Percentiles rank a stretch among this genome's conserved stretches.
These are phyloP conservation scores for Marvania coccoides DNA, from an alignment of 139 green algal species.

Conservation along the genomic window DNA sequence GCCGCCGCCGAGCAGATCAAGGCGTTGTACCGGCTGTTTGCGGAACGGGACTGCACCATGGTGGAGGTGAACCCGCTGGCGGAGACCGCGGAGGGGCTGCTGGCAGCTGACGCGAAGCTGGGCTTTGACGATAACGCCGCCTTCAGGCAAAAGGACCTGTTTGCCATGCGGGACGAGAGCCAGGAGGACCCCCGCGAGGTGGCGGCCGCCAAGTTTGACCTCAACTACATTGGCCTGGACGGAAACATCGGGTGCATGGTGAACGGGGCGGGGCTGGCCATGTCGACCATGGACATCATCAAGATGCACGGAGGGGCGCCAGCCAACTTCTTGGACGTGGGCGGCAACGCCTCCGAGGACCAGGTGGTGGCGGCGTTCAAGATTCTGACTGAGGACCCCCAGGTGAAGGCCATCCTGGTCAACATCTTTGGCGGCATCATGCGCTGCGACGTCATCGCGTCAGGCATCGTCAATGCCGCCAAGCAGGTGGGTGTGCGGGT, in stretches of 20 bases:
- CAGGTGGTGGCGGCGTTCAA: slow-evolving; percentile 96
- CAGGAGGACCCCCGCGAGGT: slow-evolving; percentile 51
- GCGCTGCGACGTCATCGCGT: slow-evolving; percentile 98
- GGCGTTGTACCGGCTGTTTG: slow-evolving; percentile 87
- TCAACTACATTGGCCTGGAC: slow-evolving; percentile 99
- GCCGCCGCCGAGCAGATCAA: slow-evolving; percentile 85
- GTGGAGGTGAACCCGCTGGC: slow-evolving; percentile 97
- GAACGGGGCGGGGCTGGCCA: slow-evolving; percentile 96
- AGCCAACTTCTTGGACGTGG: slow-evolving; percentile 98
- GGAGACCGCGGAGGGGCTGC: slow-evolving; percentile 73
- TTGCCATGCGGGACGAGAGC: slow-evolving; percentile 71
- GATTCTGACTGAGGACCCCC: slow-evolving; percentile 81
- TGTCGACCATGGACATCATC: slow-evolving; percentile 99
- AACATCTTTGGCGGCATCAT: slow-evolving; percentile 99
- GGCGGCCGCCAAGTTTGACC: slow-evolving; percentile 78
- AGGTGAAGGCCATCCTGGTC: slow-evolving; percentile 97
- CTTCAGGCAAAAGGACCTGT: slow-evolving; percentile 93
- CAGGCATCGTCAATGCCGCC: slow-evolving; percentile 91
- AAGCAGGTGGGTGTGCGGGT: slow-evolving; percentile 83
- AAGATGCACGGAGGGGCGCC: slow-evolving; percentile 87
- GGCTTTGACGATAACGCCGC: slow-evolving; percentile 97
- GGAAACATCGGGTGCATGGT: slow-evolving; percentile 94
- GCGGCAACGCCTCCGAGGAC: slow-evolving; percentile 82
- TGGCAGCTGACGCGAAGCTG: slow-evolving; percentile 96
- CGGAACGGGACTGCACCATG: slow-evolving; percentile 91